phyloP scores from a whole-genome alignment of 2,329 filamentous ascomycete species.

The Cladobotryum mycophilum region DNA sequence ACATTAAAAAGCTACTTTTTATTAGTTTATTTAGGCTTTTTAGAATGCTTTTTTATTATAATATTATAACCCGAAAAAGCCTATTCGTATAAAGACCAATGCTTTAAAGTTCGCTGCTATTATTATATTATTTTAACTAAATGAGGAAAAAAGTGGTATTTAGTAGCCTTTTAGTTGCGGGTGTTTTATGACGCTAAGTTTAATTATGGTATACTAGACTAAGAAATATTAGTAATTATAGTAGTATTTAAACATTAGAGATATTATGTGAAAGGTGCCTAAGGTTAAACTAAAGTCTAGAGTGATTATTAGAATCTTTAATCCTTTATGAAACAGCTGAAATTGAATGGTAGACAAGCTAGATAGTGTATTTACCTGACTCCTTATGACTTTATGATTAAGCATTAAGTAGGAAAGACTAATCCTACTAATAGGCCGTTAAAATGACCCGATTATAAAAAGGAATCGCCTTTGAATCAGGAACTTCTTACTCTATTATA shows the following conservation, averaged over 20 bases:
- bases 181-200: background rate
- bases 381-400: background rate
- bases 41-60: too few species aligned
- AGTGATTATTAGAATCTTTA: background rate
- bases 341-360: background rate
- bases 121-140: background rate
- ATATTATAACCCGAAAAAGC: background rate
- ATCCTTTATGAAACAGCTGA: background rate
- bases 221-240: background rate
- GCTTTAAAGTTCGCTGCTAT: background rate
- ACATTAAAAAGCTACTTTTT: too few species aligned
- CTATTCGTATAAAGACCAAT: background rate
- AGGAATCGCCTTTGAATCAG: background rate
- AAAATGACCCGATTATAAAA: background rate
- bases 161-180: background rate
- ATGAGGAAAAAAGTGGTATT: background rate
- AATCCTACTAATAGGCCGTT: too few species aligned
- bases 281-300: background rate
- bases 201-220: background rate
- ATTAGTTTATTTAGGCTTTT: too few species aligned
- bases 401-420: background rate
- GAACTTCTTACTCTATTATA: background rate
- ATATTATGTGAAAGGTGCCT: background rate
- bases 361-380: background rate
- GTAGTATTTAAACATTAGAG: background rate